phyloP scores from a whole-genome alignment of 306 rosid genomes.

The Cucurbita maxima region DNA sequence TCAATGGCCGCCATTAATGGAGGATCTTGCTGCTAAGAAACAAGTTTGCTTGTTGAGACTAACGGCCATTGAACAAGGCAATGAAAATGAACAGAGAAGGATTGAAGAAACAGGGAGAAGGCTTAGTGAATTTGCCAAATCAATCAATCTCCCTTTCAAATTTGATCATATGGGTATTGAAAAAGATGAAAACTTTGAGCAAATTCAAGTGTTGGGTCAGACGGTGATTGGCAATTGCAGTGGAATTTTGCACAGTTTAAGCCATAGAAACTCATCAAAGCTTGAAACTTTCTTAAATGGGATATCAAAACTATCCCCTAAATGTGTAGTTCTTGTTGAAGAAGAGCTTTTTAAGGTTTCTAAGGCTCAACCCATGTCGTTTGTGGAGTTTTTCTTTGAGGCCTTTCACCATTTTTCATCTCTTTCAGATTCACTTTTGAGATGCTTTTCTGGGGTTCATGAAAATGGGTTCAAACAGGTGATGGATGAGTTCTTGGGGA shows the following conservation, averaged over 20 bases:
- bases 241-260: constrained; percentile 35
- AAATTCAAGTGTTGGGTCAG: constrained; percentile 15
- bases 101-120: constrained; percentile 45
- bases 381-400: constrained; percentile 59
- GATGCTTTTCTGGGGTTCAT: constrained; percentile 15
- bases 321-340: constrained; percentile 39
- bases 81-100: constrained; percentile 10
- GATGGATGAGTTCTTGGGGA: constrained; percentile 42
- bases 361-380: constrained; percentile 35
- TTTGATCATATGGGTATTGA: constrained; percentile 27
- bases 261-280: constrained; percentile 19
- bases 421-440: constrained; percentile 33
- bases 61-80: constrained; percentile 29
- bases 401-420: constrained; percentile 54
- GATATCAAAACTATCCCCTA: constrained; percentile 31
- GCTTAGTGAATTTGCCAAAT: constrained; percentile 41
- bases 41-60: constrained; percentile 27
- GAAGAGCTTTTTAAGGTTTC: constrained; percentile 45
- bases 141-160: constrained; percentile 27
- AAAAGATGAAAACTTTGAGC: constrained; percentile 24
- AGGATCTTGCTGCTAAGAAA: constrained; percentile 37
- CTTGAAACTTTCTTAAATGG: constrained; percentile 28
- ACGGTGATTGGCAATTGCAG: constrained; percentile 33
- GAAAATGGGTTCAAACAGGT: constrained; percentile 20
- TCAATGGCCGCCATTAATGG: constrained; percentile 66